Base-by-base conservation (phyloP, 2,329 filamentous ascomycete species). In the Pseudocercospora fijiensis region DNA sequence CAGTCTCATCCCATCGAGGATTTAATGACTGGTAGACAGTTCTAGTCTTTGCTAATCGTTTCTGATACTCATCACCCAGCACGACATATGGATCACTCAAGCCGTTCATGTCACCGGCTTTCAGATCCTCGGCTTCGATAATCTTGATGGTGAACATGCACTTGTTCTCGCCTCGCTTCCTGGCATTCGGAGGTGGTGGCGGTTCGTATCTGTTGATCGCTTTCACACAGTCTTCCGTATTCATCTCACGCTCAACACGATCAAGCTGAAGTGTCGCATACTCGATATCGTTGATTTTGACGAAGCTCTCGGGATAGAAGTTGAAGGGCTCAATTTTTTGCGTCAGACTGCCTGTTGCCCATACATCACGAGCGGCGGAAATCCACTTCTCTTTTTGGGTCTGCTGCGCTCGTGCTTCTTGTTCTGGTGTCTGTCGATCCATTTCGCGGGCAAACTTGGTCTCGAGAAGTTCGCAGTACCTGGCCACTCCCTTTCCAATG, bases 91-190 rank as follows among this genome's bases (percentile, higher is more conserved):
- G 95, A 78, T 99, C 95, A 75, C 94, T 98, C 68, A 90, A 87
- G 37, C 95, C 95, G 72, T 91, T 96, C 70, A 96, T 88, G 77
- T 99, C 95, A 75, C 95, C 98, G n/a, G 95, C 92, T 78, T 98
- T 98, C 71, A 99, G 83, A 72, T 99, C 95, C 78, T 99, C 95
- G 8, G 91, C 95, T 78, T 99, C 95, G 26, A 99, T 93, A 64
- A 99, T 93, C 80, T 99, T 99, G 79, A 99, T 93, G 0, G 95
- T 98, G 78, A 99, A 99, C 61, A 97, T 93, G 75, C 96, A 98
- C 75, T 96, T 97, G 67, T 87, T 90, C 47, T 89, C 86, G 55
- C 67, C 69, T 49, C 65, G 64, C 71, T 87, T 89, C 71, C 87
- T 87, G 62, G 85, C 83, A 73, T 83, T 83, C 65, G 87, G 85